Base-by-base conservation (phyloP, 108 stramenopile species). In the Stephanodiscus triporus region DNA sequence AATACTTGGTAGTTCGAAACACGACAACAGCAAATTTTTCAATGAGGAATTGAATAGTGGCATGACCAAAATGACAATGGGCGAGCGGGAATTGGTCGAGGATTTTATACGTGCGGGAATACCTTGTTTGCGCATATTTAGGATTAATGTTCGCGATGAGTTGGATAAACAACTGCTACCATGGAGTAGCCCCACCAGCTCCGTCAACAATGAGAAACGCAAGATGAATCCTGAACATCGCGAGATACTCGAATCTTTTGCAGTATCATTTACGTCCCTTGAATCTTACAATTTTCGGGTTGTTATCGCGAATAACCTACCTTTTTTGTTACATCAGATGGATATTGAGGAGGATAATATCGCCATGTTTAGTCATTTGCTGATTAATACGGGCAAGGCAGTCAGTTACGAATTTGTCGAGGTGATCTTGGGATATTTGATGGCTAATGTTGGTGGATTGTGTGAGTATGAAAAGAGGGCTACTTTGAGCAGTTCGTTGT, bases 191-290 rank as follows among this genome's bases (percentile, higher is more conserved):
- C 26, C 61, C 27, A 20, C 56, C 51, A 40, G 34, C 32, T 59
- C 68, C 26, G 30, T 20, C 8, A 8, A 14, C 57, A 36, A 36
- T 2, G 29, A 70, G 16, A 56, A 37, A 34, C 58, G 65, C 63
- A 19, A 4, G 49, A 36, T 60, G n/a, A 17, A 60, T 68, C 68
- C 61, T 2, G 63, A 69, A 30, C 61, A 70, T 68, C 62, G 48
- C n/a, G 87, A 93, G 22, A 69, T 89, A 13, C 59, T 97, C 27
- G 91, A 95, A 4, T 77, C 86, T 30, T 98, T 97, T 76, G 96
- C 96, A 10, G 86, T 94, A 36, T 85, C 92, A 14, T 96, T 98
- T 51, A 89, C 96, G 24, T 81, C 92, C 11, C 75, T 97, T 13
- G 95, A 95, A 75, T 84, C 87, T 16, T 80, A 82, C 75, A 90